Base-by-base conservation (phyloP, 345 rosid genomes). In the Abelmoschus esculentus region DNA sequence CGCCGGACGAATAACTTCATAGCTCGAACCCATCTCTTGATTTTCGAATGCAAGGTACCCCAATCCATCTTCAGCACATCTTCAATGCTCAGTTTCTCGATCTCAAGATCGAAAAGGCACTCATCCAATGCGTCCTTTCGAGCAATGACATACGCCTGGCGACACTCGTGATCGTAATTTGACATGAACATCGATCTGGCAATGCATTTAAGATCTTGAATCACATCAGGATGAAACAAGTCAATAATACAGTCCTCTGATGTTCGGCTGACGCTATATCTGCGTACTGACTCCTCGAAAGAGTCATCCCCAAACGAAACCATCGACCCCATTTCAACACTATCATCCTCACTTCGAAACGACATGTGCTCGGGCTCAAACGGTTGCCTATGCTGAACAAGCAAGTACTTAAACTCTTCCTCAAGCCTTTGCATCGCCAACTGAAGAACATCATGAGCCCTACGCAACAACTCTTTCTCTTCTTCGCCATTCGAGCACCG, bases 41-140 rank as follows among this genome's bases (percentile, higher is more conserved):
- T 87, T 82, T 82, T 90, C 50, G 87, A 86, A 77, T 90, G 81
- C 77, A 89, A 67, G 55, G 75, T 75, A 17, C 77, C 81, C 97
- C 96, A 89, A 22, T 89, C 97, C 96, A 93, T 76, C 80, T 47
- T 90, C 70, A 89, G 80, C 57, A 90, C 97, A 74, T 90, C 95
- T 80, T 90, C 95, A 1, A 89, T 88, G 77, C 95, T 87, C 81
- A 86, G 69, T 80, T 88, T 89, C 85, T 90, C 96, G 32, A 93
- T 84, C 70, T 90, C 92, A 28, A 90, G 89, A 69, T 79, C 75
- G 66, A 74, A 78, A n/a, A 90, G 91, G 76, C 84, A 89, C 82
- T 89, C 96, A 28, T 93, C 92, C 79, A 93, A 66, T 6, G 90
- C 90, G 10, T 86, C 91, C 78, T 84, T 90, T 59, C 93, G 78